phyloP scores from a whole-genome alignment of 176 grass and related monocot species.

The Saccharum spontaneum region DNA sequence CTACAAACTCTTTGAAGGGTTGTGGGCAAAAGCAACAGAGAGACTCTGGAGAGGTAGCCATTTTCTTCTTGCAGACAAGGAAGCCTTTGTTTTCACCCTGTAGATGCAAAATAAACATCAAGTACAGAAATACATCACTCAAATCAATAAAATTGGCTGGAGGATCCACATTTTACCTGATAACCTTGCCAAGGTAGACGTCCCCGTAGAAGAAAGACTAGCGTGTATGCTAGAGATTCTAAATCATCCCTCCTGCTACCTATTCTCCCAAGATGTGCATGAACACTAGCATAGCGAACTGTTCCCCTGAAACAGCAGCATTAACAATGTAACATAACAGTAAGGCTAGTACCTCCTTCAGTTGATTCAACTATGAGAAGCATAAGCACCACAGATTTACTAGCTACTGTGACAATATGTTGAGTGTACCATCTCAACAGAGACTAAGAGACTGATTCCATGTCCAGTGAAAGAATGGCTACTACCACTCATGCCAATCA shows the following conservation, averaged over 20 bases:
- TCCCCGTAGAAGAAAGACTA: conserved; percentile 93
- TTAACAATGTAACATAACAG: conserved; percentile 18
- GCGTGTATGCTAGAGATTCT: conserved; percentile 96
- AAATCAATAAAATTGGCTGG: conserved; percentile 4
- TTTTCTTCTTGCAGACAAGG: conserved; percentile 99
- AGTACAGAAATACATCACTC: conserved; percentile 19
- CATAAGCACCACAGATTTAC: background rate
- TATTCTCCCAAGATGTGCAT: conserved; percentile 96
- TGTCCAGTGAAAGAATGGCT: background rate
- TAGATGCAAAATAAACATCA: conserved; percentile 19
- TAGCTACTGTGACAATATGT: conserved; percentile 7
- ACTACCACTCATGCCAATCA: conserved; percentile 7
- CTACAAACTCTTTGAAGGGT: conserved; percentile 89
- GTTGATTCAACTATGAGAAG: conserved; percentile 30
- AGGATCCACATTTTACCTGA: conserved; percentile 53
- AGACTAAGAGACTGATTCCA: background rate
- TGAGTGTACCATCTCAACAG: conserved; percentile 16
- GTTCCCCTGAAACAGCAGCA: conserved; percentile 75
- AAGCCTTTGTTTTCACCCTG: conserved; percentile 99
- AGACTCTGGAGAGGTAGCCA: conserved; percentile 92
- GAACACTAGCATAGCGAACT: conserved; percentile 96
- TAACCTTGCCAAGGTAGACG: conserved; percentile 99
- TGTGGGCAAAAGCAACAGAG: conserved; percentile 82
- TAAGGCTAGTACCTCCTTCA: conserved; percentile 21
- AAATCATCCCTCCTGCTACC: conserved; percentile 98